Percentiles rank a stretch among this genome's conserved stretches.
Evolutionary conservation across 169 alveolate genomes (phyloP).

Genomic region (Miamiensis avidus): DNA sequence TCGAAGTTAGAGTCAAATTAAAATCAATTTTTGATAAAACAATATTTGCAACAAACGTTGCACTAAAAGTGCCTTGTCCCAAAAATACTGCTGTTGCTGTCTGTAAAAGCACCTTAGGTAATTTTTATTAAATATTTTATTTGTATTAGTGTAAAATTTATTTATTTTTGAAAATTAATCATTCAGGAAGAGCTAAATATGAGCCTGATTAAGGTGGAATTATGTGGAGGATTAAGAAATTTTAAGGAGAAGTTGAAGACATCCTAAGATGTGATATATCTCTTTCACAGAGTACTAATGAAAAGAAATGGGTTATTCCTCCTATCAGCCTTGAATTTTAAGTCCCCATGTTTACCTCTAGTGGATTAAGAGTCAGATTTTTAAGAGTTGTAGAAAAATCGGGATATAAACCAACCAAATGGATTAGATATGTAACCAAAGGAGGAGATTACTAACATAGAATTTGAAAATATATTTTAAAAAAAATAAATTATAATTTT

Average conservation of each 20-base stretch:
- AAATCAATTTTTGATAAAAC: conserved; percentile 77
- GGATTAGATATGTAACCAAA: conserved; percentile 92
- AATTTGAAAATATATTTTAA: conserved; percentile 58
- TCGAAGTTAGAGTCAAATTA: conserved; percentile 80
- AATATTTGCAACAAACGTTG: conserved; percentile 80
- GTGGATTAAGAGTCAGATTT: conserved; percentile 91
- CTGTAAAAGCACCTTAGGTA: neutral
- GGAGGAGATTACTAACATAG: conserved; percentile 92
- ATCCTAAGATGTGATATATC: conserved; percentile 52
- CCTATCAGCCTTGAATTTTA: conserved; percentile 90
- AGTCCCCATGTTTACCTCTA: conserved; percentile 93
- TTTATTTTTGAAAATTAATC: conserved; percentile 67
- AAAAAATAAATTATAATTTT: neutral
- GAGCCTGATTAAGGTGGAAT: conserved; percentile 85
- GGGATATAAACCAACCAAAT: conserved; percentile 88
- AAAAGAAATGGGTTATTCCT: conserved; percentile 85
- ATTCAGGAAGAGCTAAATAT: conserved; percentile 82
- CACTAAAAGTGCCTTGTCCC: conserved; percentile 85
- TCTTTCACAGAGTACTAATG: conserved; percentile 54
- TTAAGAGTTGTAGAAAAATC: conserved; percentile 86
- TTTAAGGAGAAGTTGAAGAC: conserved; percentile 84
- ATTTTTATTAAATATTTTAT: no score
- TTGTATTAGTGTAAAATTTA: no score
- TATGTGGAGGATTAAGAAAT: conserved; percentile 87
- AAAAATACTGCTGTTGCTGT: conserved; percentile 80